These are phyloP conservation scores for Fusarium sp. DNA, from an alignment of 2,329 filamentous ascomycete genomes.

Conservation along the genomic window DNA sequence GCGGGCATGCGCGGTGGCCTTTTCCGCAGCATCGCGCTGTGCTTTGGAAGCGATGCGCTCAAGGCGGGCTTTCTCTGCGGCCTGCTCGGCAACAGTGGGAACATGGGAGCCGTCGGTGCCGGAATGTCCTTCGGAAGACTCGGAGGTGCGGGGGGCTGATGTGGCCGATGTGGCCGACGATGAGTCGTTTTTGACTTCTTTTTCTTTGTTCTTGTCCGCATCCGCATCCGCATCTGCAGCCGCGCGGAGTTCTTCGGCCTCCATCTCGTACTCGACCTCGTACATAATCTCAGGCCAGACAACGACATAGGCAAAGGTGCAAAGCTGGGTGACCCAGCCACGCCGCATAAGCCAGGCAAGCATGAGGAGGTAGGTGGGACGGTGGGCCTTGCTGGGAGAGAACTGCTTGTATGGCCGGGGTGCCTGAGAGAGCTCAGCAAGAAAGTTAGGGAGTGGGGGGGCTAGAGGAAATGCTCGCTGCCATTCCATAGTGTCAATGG, in stretches of 20 bases:
- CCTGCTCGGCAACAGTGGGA: conserved; percentile 65
- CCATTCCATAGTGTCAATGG: conserved; percentile 78
- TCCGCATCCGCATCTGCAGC: conserved; percentile 46
- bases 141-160: conserved; percentile 44
- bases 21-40: conserved; percentile 68
- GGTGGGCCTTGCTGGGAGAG: conserved; percentile 89
- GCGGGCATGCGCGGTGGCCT: conserved; percentile 67
- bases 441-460: conserved; percentile 85
- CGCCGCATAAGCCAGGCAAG: conserved; percentile 93
- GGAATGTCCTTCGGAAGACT: conserved; percentile 47
- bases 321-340: conserved; percentile 93
- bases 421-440: conserved; percentile 83
- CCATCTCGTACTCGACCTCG: conserved; percentile 79
- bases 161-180: conserved; percentile 29
- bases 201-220: conserved; percentile 45
- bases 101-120: conserved; percentile 42
- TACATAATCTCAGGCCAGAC: conserved; percentile 86
- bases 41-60: conserved; percentile 69
- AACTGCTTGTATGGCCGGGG: conserved; percentile 87
- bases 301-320: conserved; percentile 90
- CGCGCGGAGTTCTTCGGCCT: conserved; percentile 71
- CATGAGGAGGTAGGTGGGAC: conserved; percentile 88
- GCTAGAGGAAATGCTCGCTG: conserved; percentile 84
- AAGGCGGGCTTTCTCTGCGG: conserved; percentile 72
- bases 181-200: conserved; percentile 43